These are phyloP conservation scores for Triticum dicoccoides DNA, from an alignment of 176 grass and related monocot genomes.

Conservation along the genomic window DNA sequence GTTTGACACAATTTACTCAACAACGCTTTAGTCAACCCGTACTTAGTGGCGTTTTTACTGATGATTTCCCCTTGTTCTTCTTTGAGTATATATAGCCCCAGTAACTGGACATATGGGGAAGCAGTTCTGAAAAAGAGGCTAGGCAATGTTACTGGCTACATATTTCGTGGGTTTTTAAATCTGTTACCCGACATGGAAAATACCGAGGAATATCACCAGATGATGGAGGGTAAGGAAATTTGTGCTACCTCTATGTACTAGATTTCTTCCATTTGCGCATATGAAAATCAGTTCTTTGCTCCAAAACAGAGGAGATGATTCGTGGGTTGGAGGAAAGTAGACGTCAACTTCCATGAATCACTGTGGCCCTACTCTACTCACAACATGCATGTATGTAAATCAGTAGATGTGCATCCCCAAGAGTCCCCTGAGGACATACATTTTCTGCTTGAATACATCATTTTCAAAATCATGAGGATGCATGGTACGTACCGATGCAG, in stretches of 20 bases:
- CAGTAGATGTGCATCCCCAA: neutral
- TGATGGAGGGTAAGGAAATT: slow-evolving; percentile 59
- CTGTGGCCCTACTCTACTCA: slow-evolving; percentile 82
- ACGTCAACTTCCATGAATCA: slow-evolving; percentile 72
- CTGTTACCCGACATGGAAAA: too few relatives aligned
- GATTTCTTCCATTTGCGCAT: neutral
- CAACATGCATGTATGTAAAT: slow-evolving; percentile 84
- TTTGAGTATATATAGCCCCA: slow-evolving; percentile 48
- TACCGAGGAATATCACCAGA: slow-evolving; percentile 57
- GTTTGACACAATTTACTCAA: neutral
- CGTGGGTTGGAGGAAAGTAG: slow-evolving; percentile 89
- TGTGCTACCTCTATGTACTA: neutral
- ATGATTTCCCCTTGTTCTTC: neutral
- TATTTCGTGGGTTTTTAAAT: too few relatives aligned
- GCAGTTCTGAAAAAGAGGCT: slow-evolving; percentile 57
- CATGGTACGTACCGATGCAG: slow-evolving; percentile 14
- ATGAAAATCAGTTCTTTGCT: neutral
- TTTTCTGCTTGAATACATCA: neutral
- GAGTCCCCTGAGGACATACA: neutral
- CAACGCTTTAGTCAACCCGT: neutral
- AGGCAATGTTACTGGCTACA: too few relatives aligned
- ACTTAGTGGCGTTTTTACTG: neutral
- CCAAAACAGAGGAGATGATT: slow-evolving; percentile 76
- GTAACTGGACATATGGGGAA: slow-evolving; percentile 84
- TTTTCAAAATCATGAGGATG: neutral